Base-by-base conservation (phyloP, 2,329 filamentous ascomycete species). In the Madurella mycetomatis region DNA sequence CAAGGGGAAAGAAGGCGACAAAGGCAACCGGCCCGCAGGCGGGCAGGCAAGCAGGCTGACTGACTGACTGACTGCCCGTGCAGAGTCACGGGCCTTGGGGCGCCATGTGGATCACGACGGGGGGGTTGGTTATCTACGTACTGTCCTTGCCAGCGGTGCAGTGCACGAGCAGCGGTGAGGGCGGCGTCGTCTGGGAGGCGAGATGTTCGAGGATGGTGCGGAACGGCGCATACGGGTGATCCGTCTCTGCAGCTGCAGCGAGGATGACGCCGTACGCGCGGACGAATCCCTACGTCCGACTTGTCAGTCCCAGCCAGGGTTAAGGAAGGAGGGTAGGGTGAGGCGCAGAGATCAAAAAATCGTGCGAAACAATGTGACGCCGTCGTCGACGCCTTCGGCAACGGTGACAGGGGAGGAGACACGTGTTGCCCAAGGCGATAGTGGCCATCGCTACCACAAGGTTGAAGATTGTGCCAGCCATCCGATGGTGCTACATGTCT, bases 81-180 rank as follows among this genome's bases (percentile, higher is more conserved):
- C 25, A 7, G 25, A 3, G 25, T 25, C 25, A 25, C 25, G 25
- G 7, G 25, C 25, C 25, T 25, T 25, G 25, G 25, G 25, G 25
- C 25, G 7, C 7, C 25, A 25, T 25, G 25, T 25, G 25, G 25
- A 7, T 25, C 7, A 25, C 7, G 25, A 25, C 25, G 25, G 25
- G 3, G 25, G 25, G 25, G n/a, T n/a, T n/a, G n/a, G n/a, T n/a
- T n/a, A 25, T 25, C 25, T n/a, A 54, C 61, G 49, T 52, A 57
- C 88, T 77, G 67, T 92, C 88, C 69, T 92, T 92, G 12, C 88
- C 88, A 0, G 85, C 86, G 0, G 86, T 88, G 68, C 88, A 91
- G 65, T 92, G 87, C 8, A 90, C 73, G 7, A 90, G 72, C 9
- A 86, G 69, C 8, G 84, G 82, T 1, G 71, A 67, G 47, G 47